Evolutionary conservation across 345 rosid genomes (phyloP), one percentile per base, ranked within the genome.

Genomic region (Salix purpurea): DNA sequence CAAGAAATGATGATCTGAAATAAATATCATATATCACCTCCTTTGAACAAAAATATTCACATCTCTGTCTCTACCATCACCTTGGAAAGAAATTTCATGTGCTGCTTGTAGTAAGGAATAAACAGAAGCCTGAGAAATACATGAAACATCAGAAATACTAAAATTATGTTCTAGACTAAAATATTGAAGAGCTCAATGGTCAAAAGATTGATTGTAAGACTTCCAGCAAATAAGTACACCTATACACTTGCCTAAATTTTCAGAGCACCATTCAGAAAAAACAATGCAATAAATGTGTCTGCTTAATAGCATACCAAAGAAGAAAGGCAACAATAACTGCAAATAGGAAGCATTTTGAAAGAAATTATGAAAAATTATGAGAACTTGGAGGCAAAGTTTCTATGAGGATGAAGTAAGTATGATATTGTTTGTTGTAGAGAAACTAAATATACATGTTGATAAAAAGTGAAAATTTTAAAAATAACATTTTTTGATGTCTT

Each of bases 61-160:
- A 79, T 91, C 98, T 74, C 86, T 84, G 81, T 96, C 97, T 85
- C 92, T 86, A 52, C 86, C 86, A 87, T 87, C 86, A 73, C 94
- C 94, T 68, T 85, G 89, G 42, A 93, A 89, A 69, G 98, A 85
- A 87, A 93, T 89, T 81, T 96, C 97, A 64, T 82, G 85, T 66
- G 94, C 97, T 78, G 99, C 99, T 93, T 88, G 94, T 83, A 96
- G 78, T 74, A 93, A 86, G 80, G 89, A 91, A 87, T 87, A 91
- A 48, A 87, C 92, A 30, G 99, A 86, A 77, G 92, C 97, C 99
- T 96, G 90, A 74, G 75, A 82, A 71, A 75, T 70, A 69, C 52
- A 89, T 67, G 61, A 76, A 76, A 75, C 79, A 80, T 78, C 75
- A 79, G 82, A 82, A 78, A 64, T 40, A 30, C 60, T 74, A 71